Evolutionary conservation across 108 stramenopile genomes (phyloP).

Genomic region (Nitzschia putrida): DNA sequence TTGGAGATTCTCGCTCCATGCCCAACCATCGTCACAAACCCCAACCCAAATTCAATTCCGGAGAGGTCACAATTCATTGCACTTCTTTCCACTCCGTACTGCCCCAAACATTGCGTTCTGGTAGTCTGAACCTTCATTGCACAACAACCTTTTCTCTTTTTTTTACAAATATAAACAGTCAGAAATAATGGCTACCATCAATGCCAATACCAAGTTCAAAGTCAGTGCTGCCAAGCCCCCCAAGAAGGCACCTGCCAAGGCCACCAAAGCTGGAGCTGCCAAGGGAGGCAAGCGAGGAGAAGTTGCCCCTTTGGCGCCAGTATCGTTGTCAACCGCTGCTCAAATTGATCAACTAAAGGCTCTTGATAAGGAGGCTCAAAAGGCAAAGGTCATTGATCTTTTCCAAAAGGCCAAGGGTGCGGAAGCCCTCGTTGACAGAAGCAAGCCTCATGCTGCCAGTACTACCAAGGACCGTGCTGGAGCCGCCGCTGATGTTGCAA

Average conservation of each 20-base stretch:
- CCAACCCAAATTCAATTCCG: no score
- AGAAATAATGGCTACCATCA: constrained; percentile 43
- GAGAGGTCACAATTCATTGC: no score
- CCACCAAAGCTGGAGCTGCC: constrained; percentile 26
- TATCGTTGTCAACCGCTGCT: constrained; percentile 46
- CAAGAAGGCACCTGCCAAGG: constrained; percentile 38
- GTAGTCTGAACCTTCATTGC: no score
- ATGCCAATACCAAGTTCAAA: constrained; percentile 45
- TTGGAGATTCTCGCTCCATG: no score
- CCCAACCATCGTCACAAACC: no score
- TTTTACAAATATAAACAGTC: no score
- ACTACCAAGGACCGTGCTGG: constrained; percentile 62
- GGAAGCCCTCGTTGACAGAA: constrained; percentile 46
- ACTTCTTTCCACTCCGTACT: no score
- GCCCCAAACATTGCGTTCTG: no score
- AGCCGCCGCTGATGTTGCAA: constrained; percentile 82
- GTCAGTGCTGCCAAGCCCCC: constrained; percentile 50
- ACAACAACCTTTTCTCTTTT: no score
- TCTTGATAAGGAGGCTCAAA: constrained; percentile 37
- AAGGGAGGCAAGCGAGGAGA: constrained; percentile 43
- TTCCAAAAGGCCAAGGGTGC: constrained; percentile 69
- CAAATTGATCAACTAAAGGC: constrained; percentile 40
- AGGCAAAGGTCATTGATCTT: constrained; percentile 50
- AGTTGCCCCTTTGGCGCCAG: constrained; percentile 57
- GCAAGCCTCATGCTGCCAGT: constrained; percentile 69